Evolutionary conservation across 345 rosid species (phyloP), one percentile per base, ranked within the genome.

Genomic region (Citrus australasica): DNA sequence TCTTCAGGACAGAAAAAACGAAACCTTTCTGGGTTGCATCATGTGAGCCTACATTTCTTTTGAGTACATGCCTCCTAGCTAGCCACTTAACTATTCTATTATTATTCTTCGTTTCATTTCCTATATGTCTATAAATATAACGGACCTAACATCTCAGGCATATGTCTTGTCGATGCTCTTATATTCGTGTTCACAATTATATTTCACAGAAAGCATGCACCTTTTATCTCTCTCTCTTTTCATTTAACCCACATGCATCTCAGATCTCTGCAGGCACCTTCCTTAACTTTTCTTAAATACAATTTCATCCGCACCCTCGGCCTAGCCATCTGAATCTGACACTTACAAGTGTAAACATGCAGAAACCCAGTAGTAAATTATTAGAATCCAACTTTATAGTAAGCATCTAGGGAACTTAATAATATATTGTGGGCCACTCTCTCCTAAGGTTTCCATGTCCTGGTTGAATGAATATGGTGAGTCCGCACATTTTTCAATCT

Each of bases 181-280:
- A 76, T 69, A 17, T 33, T 74, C 38, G 17, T 13, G 51, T 11
- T 53, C 2, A 65, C 77, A 38, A 83, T 73, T 40, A 17, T 56
- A 30, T 27, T 68, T 37, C 8, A 32, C 33, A 60, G 59, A 67
- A 38, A 59, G 61, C 79, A 72, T 65, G 71, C 80, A 40, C 55
- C 33, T 37, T 72, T 75, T 21, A 38, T 42, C 61, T n/a, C n/a
- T 46, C n/a, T 46, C 14, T 42, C 62, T 79, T 79, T 70, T 79
- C 59, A 40, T 73, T 65, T 46, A 81, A 79, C 83, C 80, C 87
- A 77, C 85, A 81, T 81, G 87, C 82, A 80, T 82, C 71, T 79
- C 87, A 79, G 84, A 82, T 84, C 81, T 76, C 21, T 53, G 48
- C 74, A 17, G 51, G 25, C 24, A 17, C 16, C 17, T 9, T 17